Conservation (phyloP, 2,329 filamentous ascomycete genomes). For the Eurotiales sp. region DNA sequence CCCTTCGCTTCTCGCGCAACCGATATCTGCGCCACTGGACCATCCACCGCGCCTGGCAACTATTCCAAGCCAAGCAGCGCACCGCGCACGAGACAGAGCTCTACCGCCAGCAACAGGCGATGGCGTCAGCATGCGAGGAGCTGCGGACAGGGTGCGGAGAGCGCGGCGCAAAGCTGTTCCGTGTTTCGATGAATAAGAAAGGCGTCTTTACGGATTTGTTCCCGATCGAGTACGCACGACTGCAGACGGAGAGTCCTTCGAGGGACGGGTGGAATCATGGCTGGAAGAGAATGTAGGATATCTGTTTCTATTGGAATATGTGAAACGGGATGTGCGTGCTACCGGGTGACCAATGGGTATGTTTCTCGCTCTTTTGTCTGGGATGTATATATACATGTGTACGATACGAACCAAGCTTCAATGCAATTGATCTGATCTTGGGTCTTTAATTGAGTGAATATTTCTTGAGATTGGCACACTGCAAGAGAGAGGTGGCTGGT, state of each 20-base stretch:
- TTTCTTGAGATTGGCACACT: too few relatives aligned
- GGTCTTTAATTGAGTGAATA: background rate
- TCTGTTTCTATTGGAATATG: background rate
- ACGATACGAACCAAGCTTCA: background rate
- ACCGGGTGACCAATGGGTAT: background rate
- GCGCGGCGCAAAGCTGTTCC: slow-evolving; percentile 61
- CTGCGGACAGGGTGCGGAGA: slow-evolving; percentile 55
- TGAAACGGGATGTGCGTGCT: too few relatives aligned
- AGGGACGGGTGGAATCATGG: slow-evolving; percentile 85
- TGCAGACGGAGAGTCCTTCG: slow-evolving; percentile 74
- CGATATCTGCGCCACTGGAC: slow-evolving; percentile 95
- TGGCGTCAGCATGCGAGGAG: slow-evolving; percentile 82
- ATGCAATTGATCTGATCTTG: background rate
- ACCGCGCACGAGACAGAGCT: slow-evolving; percentile 65
- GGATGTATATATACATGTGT: slow-evolving; percentile 10
- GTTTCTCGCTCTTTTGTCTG: background rate
- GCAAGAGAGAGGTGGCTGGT: too few relatives aligned
- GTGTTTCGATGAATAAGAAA: slow-evolving; percentile 87
- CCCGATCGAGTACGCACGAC: slow-evolving; percentile 78
- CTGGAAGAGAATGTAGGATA: slow-evolving; percentile 63
- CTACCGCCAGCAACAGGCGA: slow-evolving; percentile 74
- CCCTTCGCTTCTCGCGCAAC: slow-evolving; percentile 83
- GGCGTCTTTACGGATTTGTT: slow-evolving; percentile 71
- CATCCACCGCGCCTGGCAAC: slow-evolving; percentile 91
- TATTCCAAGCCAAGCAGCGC: slow-evolving; percentile 69